These are phyloP conservation scores for Cicer chorassanicum DNA, from an alignment of 306 rosid species.

Conservation along the genomic window DNA sequence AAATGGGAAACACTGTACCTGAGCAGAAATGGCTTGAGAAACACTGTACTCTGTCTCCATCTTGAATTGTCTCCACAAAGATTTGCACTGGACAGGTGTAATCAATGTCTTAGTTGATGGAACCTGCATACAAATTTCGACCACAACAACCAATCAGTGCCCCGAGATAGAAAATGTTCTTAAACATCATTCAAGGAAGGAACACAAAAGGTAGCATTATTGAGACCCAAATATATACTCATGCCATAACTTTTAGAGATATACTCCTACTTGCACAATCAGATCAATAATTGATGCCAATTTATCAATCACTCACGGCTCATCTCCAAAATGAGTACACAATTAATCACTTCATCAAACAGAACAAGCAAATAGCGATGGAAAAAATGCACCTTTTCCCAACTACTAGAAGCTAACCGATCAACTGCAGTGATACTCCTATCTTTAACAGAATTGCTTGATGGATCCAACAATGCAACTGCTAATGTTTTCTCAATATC, in stretches of 20 bases:
- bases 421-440: constrained; percentile 64
- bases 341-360: constrained; percentile 28
- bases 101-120: constrained; percentile 75
- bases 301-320: not conserved
- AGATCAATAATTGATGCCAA: constrained; percentile 28
- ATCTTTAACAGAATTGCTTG: constrained; percentile 56
- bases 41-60: constrained; percentile 92
- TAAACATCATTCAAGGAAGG: constrained; percentile 19
- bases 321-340: constrained; percentile 12
- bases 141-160: constrained; percentile 35
- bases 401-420: constrained; percentile 90
- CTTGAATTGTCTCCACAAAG: constrained; percentile 96
- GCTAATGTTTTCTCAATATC: constrained; percentile 69
- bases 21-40: constrained; percentile 96
- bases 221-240: constrained; percentile 34
- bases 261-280: constrained; percentile 13
- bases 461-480: constrained; percentile 66
- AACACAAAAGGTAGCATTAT: constrained; percentile 32
- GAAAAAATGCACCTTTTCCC: constrained; percentile 72
- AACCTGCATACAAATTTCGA: constrained; percentile 56
- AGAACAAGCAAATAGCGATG: constrained; percentile 38
- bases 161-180: constrained; percentile 39
- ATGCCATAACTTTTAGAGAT: constrained; percentile 1
- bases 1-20: constrained; percentile 58
- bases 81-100: constrained; percentile 96